phyloP scores from a whole-genome alignment of 768 basidiomycete species.

The Kwoniella dejecticola region DNA sequence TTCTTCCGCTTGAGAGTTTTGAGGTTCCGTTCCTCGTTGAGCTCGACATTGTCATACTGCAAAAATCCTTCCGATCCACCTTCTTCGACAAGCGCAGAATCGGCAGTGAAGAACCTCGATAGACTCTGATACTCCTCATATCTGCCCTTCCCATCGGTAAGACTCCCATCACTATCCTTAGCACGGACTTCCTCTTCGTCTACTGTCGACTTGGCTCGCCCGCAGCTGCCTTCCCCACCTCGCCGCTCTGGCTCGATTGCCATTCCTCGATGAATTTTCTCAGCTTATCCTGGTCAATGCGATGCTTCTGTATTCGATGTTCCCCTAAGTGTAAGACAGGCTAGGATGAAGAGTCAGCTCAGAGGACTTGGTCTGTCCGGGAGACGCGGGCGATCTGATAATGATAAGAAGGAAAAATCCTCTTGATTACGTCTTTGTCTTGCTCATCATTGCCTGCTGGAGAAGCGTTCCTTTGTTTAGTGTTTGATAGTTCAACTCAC shows the following conservation, averaged over 20 bases:
- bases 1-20: not conserved
- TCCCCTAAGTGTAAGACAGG: slow-evolving; percentile 53
- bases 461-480: too few species aligned
- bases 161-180: not conserved
- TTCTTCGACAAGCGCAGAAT: not conserved
- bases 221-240: not conserved
- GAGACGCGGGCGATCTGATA: too few species aligned
- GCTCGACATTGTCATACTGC: not conserved
- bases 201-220: slow-evolving; percentile 8
- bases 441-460: too few species aligned
- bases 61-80: not conserved
- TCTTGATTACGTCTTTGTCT: too few species aligned
- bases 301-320: slow-evolving; percentile 49
- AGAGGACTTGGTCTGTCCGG: too few species aligned
- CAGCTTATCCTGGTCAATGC: slow-evolving; percentile 41
- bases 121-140: not conserved
- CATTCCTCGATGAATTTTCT: slow-evolving; percentile 42
- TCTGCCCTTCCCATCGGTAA: not conserved
- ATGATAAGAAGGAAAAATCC: too few species aligned
- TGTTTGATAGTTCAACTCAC: too few species aligned
- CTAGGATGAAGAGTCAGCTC: slow-evolving; percentile 23
- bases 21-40: not conserved
- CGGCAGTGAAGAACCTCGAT: not conserved
- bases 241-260: slow-evolving; percentile 18
- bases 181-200: not conserved